phyloP scores from a whole-genome alignment of 768 basidiomycete species.

The Epithele typhae region DNA sequence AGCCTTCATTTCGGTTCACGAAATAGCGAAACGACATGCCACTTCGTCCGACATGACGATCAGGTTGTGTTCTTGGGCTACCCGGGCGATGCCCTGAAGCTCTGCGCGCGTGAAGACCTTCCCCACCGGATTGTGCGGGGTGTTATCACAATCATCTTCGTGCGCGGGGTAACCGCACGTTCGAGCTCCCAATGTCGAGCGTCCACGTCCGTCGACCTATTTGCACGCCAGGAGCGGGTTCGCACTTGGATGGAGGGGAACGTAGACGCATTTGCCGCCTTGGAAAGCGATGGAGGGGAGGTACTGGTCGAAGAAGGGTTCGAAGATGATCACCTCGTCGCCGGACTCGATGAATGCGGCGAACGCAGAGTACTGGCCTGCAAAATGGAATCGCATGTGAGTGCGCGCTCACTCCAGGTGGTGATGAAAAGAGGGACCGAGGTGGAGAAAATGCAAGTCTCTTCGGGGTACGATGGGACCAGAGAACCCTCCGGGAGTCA shows the following conservation, averaged over 20 bases:
- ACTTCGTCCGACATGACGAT: constrained; percentile 96
- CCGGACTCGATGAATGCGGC: constrained; percentile 86
- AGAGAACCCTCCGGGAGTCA: too few species aligned
- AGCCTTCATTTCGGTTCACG: neutral
- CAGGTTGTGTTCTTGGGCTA: constrained; percentile 89
- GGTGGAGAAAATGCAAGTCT: too few species aligned
- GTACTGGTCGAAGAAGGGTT: constrained; percentile 97
- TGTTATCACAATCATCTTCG: constrained; percentile 96
- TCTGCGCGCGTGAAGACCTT: constrained; percentile 89
- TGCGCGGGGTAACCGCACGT: constrained; percentile 84
- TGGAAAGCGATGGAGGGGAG: constrained; percentile 90
- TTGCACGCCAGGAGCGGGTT: constrained; percentile 29
- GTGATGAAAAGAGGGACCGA: too few species aligned
- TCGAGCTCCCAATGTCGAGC: constrained; percentile 85
- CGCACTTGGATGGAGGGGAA: constrained; percentile 85
- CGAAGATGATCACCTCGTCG: constrained; percentile 98
- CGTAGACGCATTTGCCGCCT: constrained; percentile 87
- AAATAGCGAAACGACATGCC: constrained; percentile 47
- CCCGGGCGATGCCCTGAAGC: constrained; percentile 74
- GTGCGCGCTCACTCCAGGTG: too few species aligned
- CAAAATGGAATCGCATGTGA: too few species aligned
- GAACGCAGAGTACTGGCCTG: constrained; percentile 91
- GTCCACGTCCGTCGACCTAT: constrained; percentile 76
- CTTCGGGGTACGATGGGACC: too few species aligned
- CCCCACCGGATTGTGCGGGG: constrained; percentile 96